A percentile compares a stretch with the other conserved stretches of the same genome.
Evolutionary conservation across 306 rosid genomes (phyloP).

Genomic region (Vigna reflexopilosa): DNA sequence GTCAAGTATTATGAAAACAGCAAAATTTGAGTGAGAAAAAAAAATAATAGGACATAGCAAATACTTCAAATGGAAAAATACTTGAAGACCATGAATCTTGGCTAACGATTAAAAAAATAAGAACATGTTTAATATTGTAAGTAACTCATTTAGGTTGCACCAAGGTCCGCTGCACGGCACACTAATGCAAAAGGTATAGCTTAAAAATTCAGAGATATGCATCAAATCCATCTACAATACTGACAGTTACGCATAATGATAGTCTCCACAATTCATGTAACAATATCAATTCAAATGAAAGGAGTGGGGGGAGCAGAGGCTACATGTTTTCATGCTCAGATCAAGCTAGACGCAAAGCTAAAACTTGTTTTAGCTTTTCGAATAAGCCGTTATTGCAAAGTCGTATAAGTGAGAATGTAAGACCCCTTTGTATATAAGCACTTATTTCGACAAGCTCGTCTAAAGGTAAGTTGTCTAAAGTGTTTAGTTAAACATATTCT

Average conservation of each 20-base stretch:
- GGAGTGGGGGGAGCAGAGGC: background rate
- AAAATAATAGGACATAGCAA: constrained; percentile 4
- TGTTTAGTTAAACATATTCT: background rate
- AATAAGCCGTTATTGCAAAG: background rate
- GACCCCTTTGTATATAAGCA: background rate
- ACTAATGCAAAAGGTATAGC: background rate
- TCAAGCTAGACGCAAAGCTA: background rate
- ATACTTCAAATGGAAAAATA: background rate
- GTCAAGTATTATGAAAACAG: background rate
- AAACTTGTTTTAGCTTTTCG: constrained; percentile 5
- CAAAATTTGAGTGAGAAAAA: background rate
- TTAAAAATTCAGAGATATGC: background rate
- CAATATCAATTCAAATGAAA: background rate
- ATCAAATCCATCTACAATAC: constrained; percentile 24
- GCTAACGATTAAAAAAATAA: constrained; percentile 1
- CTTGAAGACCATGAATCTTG: constrained; percentile 11
- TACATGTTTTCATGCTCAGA: background rate
- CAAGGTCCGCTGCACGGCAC: constrained; percentile 11
- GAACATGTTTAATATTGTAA: background rate
- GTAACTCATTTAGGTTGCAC: constrained; percentile 4
- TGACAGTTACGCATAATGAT: background rate
- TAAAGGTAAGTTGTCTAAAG: background rate
- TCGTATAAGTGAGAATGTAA: constrained; percentile 2
- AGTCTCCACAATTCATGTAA: background rate
- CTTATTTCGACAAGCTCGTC: background rate